Conservation (phyloP, 2,329 filamentous ascomycete species). For the Colletotrichum salicis region DNA sequence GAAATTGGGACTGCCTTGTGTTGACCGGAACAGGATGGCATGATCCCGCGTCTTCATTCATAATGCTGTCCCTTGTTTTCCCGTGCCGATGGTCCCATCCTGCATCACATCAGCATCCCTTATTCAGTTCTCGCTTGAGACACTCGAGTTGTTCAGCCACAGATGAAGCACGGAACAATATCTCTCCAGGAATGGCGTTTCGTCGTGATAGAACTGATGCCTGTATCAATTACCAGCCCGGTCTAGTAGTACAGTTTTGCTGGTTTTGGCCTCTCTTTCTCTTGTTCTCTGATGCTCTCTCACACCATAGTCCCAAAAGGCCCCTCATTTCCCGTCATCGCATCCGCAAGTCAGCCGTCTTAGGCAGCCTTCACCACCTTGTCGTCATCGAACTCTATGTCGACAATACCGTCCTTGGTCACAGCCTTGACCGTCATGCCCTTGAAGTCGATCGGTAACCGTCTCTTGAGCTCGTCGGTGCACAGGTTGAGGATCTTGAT, state of each 20-base stretch:
- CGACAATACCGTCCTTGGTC: slow-evolving; percentile 90
- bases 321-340: slow-evolving; percentile 30
- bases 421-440: slow-evolving; percentile 94
- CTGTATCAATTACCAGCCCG: slow-evolving; percentile 37
- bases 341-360: slow-evolving; percentile 37
- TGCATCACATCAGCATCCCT: neutral
- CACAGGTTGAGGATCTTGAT: slow-evolving; percentile 94
- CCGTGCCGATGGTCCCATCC: neutral
- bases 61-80: neutral
- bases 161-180: neutral
- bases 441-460: slow-evolving; percentile 99
- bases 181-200: neutral
- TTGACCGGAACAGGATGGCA: neutral
- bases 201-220: slow-evolving; percentile 27
- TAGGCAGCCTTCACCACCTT: slow-evolving; percentile 73
- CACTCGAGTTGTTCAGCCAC: neutral
- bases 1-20: neutral
- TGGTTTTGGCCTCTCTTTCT: slow-evolving; percentile 3
- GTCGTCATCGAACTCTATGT: slow-evolving; percentile 87
- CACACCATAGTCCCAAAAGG: slow-evolving; percentile 13
- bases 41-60: neutral
- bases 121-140: neutral
- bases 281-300: slow-evolving; percentile 13
- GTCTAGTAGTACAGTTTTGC: slow-evolving; percentile 38
- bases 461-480: slow-evolving; percentile 94